phyloP scores from a whole-genome alignment of 2,329 filamentous ascomycete species.

The Sodiomyces alkalinus region DNA sequence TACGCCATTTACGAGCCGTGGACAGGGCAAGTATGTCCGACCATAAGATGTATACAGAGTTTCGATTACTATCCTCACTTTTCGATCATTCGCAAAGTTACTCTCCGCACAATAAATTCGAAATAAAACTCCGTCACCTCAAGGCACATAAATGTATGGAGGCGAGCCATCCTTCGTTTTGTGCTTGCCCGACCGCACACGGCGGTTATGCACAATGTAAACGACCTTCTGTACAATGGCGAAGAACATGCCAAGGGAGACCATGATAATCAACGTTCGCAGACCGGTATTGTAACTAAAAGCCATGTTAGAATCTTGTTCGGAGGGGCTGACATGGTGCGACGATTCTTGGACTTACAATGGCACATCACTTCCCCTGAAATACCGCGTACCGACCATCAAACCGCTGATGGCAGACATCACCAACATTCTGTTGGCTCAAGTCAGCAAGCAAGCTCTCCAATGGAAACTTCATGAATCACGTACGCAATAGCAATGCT shows the following conservation, averaged over 20 bases:
- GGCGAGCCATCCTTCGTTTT: slow-evolving; percentile 7
- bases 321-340: neutral
- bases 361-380: slow-evolving; percentile 24
- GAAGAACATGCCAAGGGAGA: slow-evolving; percentile 22
- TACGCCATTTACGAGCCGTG: no score
- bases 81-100: neutral
- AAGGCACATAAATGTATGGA: slow-evolving; percentile 8
- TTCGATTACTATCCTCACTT: neutral
- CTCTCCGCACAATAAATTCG: no score
- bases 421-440: slow-evolving; percentile 24
- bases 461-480: neutral
- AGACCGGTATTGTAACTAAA: slow-evolving; percentile 26
- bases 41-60: no score
- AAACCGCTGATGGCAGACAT: slow-evolving; percentile 34
- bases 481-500: slow-evolving; percentile 33
- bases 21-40: no score
- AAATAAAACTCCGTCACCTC: neutral
- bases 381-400: slow-evolving; percentile 36
- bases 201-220: slow-evolving; percentile 22
- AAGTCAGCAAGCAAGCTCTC: slow-evolving; percentile 1
- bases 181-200: slow-evolving; percentile 10
- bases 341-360: slow-evolving; percentile 14
- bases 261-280: slow-evolving; percentile 28
- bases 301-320: neutral
- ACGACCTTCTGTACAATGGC: slow-evolving; percentile 22